These are phyloP conservation scores for Coniferiporia sulphurascens DNA, from an alignment of 1,284 basidiomycete species.

Conservation along the genomic window DNA sequence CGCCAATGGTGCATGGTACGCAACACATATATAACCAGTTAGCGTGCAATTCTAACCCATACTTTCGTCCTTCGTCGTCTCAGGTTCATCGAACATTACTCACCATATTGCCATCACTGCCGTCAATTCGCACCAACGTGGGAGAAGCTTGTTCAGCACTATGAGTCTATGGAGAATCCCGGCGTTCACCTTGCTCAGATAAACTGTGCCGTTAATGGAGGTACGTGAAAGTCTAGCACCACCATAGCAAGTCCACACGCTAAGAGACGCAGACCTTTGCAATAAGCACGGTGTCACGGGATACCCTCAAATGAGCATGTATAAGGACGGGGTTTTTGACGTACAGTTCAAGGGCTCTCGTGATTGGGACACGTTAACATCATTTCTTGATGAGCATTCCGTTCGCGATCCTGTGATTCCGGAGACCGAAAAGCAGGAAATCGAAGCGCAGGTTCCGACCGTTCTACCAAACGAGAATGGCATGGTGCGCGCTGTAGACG, in stretches of 20 bases:
- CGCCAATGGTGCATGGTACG: constrained; percentile 64
- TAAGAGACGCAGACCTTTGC: constrained; percentile 64
- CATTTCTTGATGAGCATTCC: constrained; percentile 36
- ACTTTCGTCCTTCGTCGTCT: neutral
- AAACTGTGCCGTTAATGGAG: constrained; percentile 80
- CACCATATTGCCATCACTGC: constrained; percentile 81
- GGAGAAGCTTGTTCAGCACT: constrained; percentile 62
- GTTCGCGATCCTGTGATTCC: constrained; percentile 17
- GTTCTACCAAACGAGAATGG: constrained; percentile 53
- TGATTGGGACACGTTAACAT: constrained; percentile 42
- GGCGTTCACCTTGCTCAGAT: constrained; percentile 79
- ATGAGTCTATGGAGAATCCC: constrained; percentile 47
- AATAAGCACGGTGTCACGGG: constrained; percentile 59
- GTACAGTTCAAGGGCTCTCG: constrained; percentile 55
- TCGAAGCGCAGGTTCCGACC: constrained; percentile 14
- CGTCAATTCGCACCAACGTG: constrained; percentile 78
- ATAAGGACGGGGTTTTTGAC: constrained; percentile 58
- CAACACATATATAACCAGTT: neutral
- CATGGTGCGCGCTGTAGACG: constrained; percentile 52
- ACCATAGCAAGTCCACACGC: neutral
- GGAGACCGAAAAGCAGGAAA: constrained; percentile 17
- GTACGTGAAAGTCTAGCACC: constrained; percentile 39
- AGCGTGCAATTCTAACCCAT: neutral
- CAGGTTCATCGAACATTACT: constrained; percentile 72
- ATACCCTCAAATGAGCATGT: constrained; percentile 81